Percentiles rank a stretch among this genome's conserved stretches.
Evolutionary conservation across 2,329 filamentous ascomycete genomes (phyloP).

Genomic region (Colletotrichum chrysophilum): DNA sequence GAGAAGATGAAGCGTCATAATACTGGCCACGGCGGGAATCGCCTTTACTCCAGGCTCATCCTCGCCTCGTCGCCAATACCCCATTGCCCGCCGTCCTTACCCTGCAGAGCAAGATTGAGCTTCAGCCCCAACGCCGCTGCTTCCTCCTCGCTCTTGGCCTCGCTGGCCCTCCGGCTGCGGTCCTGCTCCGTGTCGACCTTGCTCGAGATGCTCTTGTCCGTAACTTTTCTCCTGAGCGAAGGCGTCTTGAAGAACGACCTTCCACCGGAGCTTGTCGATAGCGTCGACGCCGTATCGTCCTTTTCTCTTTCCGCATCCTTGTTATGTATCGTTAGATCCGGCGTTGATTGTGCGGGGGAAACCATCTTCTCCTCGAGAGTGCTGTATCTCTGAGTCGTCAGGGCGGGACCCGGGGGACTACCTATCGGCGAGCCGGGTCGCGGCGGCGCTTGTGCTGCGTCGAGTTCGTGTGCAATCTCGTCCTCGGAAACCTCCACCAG

Average conservation of each 20-base stretch:
- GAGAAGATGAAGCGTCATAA: neutral
- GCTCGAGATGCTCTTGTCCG: constrained; percentile 31
- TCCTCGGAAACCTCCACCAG: constrained; percentile 73
- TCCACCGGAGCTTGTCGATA: constrained; percentile 50
- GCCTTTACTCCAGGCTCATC: constrained; percentile 75
- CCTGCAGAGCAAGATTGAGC: constrained; percentile 58
- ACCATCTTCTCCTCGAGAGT: constrained; percentile 43
- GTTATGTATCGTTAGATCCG: constrained; percentile 8
- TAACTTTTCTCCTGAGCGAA: constrained; percentile 43
- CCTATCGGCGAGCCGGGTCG: constrained; percentile 1
- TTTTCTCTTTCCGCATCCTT: constrained; percentile 25
- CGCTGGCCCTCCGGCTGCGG: constrained; percentile 40
- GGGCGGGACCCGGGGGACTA: constrained; percentile 10
- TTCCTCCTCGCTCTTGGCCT: constrained; percentile 47
- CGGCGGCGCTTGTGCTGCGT: constrained; percentile 4
- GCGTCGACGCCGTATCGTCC: constrained; percentile 50
- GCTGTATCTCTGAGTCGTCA: constrained; percentile 35
- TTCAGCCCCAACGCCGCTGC: constrained; percentile 47
- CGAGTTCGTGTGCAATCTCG: constrained; percentile 25
- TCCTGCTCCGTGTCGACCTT: constrained; percentile 38
- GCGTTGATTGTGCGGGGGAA: constrained; percentile 30
- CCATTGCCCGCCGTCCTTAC: constrained; percentile 68
- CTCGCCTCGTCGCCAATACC: constrained; percentile 83
- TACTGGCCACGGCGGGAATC: neutral
- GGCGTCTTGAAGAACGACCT: constrained; percentile 48